Conservation (phyloP, 805 yeast species). For the Kluyveromyces dobzhanskii region DNA sequence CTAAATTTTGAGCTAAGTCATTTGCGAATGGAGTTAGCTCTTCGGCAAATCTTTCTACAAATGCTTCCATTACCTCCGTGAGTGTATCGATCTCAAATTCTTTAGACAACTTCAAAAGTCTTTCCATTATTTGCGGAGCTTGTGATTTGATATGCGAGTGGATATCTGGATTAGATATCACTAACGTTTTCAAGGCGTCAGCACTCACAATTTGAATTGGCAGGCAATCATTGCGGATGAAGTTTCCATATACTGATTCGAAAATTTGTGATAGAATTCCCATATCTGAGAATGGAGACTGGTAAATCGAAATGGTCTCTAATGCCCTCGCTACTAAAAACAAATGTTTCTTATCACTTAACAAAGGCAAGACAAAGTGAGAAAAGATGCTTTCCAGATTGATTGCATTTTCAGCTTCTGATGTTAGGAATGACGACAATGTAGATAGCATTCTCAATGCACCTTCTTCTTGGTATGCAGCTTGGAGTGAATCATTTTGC, state of each 20-base stretch:
- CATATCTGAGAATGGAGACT: conserved; percentile 30
- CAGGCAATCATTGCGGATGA: conserved; percentile 37
- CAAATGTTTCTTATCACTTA: conserved; percentile 42
- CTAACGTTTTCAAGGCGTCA: conserved; percentile 73
- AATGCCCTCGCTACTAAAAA: conserved; percentile 67
- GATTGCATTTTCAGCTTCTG: conserved; percentile 35
- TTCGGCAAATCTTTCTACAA: conserved; percentile 79
- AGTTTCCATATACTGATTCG: conserved; percentile 35
- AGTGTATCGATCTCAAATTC: conserved; percentile 79
- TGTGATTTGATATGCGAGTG: conserved; percentile 59
- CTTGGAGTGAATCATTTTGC: conserved; percentile 28
- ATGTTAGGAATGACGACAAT: conserved; percentile 35
- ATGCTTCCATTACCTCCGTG: conserved; percentile 89
- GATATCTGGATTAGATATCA: conserved; percentile 55
- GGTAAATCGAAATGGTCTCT: conserved; percentile 43
- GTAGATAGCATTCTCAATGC: conserved; percentile 73
- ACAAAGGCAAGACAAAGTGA: conserved; percentile 54
- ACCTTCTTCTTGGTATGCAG: conserved; percentile 70
- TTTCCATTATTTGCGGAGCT: conserved; percentile 77
- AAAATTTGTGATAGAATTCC: conserved; percentile 32
- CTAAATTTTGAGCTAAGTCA: conserved; percentile 51
- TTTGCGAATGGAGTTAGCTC: conserved; percentile 85
- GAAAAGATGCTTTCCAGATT: conserved; percentile 63
- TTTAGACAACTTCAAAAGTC: conserved; percentile 64
- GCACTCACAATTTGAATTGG: conserved; percentile 86